Evolutionary conservation across 371 early-diverging fungal species (phyloP).

Genomic region (Capniomyces stellatus): DNA sequence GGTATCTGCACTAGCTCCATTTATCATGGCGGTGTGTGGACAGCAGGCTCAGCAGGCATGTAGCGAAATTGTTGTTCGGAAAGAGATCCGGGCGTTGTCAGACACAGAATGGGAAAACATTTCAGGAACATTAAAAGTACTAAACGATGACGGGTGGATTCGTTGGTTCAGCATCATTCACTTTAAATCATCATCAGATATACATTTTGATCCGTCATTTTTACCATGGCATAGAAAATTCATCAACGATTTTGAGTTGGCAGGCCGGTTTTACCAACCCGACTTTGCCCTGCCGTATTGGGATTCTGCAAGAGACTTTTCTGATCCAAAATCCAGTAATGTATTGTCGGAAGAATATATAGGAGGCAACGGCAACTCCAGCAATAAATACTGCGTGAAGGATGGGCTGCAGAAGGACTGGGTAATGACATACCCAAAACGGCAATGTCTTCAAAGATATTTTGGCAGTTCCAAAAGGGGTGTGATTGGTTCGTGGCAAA

Average conservation of each 20-base stretch:
- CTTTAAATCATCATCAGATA: constrained; percentile 5
- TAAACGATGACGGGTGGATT: constrained; percentile 20
- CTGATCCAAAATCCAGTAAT: constrained; percentile 13
- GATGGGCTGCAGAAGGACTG: constrained; percentile 19
- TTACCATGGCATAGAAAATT: constrained; percentile 29
- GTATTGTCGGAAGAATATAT: constrained; percentile 17
- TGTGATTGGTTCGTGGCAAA: constrained; percentile 16
- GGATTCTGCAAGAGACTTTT: constrained; percentile 25
- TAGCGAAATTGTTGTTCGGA: constrained; percentile 10
- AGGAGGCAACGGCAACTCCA: constrained; percentile 23
- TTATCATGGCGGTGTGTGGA: too few relatives aligned
- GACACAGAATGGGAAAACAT: constrained; percentile 15
- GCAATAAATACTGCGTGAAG: constrained; percentile 11
- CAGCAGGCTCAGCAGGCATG: too few relatives aligned
- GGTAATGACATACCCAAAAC: constrained; percentile 16
- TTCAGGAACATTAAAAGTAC: constrained; percentile 8
- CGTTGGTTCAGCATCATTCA: constrained; percentile 16
- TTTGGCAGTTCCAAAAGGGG: constrained; percentile 20
- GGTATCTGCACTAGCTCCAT: too few relatives aligned
- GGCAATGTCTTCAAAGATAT: constrained; percentile 23
- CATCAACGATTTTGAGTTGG: constrained; percentile 22
- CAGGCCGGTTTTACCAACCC: constrained; percentile 8
- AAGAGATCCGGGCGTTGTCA: constrained; percentile 26
- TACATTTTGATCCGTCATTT: constrained; percentile 24
- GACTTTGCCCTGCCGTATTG: constrained; percentile 23